These are phyloP conservation scores for Mycena capillaripes DNA, from an alignment of 768 basidiomycete species.

Conservation along the genomic window DNA sequence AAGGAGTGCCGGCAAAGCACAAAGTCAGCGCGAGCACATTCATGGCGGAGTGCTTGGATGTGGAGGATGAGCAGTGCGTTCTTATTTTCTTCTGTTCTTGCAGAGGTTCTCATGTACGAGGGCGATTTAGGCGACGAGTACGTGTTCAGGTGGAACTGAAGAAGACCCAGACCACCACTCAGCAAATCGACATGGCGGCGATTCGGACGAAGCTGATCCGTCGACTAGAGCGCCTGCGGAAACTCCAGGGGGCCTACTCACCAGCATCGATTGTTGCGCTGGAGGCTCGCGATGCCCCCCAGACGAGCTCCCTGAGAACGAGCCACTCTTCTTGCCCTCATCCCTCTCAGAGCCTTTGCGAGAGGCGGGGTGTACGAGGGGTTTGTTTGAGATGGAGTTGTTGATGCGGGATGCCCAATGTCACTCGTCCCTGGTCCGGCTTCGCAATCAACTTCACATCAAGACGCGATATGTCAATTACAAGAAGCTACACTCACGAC, in stretches of 20 bases:
- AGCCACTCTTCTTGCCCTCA: neutral
- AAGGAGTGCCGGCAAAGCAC: neutral
- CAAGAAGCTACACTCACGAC: neutral
- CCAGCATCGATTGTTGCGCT: neutral
- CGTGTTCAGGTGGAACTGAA: neutral
- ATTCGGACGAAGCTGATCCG: neutral
- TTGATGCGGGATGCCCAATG: constrained; percentile 19
- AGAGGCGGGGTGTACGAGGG: neutral
- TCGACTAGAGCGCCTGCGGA: neutral
- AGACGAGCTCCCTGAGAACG: neutral
- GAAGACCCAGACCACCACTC: neutral
- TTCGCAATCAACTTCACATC: neutral
- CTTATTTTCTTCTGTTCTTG: neutral
- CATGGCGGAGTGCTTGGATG: neutral
- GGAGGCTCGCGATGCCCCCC: neutral
- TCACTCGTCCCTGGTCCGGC: neutral
- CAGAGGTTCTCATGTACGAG: neutral
- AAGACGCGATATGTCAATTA: neutral
- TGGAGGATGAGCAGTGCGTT: constrained; percentile 6
- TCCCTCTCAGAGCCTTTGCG: neutral
- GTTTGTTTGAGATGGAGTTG: constrained; percentile 8
- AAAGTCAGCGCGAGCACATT: neutral
- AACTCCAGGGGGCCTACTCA: neutral
- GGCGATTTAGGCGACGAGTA: neutral
- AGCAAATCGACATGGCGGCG: neutral